phyloP scores from a whole-genome alignment of 306 rosid species.

The Senna siamea region DNA sequence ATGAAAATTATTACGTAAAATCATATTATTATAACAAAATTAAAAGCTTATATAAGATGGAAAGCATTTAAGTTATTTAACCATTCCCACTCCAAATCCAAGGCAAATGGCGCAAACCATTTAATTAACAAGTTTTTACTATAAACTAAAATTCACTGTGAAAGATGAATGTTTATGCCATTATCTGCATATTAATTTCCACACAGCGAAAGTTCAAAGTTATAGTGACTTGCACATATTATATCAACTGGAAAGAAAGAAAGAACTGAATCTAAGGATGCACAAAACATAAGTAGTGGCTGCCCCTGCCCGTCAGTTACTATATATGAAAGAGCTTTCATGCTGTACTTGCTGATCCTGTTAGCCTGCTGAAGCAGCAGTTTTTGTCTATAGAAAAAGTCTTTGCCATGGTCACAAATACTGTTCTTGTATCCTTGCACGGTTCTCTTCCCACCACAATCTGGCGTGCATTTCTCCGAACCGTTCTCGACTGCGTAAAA shows the following conservation, averaged over 20 bases:
- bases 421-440: conserved; percentile 72
- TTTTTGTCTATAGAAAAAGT: background rate
- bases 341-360: conserved; percentile 3
- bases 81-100: background rate
- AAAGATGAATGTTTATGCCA: background rate
- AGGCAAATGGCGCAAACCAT: too few relatives aligned
- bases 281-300: conserved; percentile 27
- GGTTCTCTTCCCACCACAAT: conserved; percentile 82
- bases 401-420: conserved; percentile 47
- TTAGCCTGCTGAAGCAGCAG: conserved; percentile 9
- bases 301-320: conserved; percentile 13
- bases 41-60: background rate
- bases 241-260: conserved; percentile 21
- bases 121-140: background rate
- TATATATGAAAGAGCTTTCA: conserved; percentile 34
- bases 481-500: conserved; percentile 61
- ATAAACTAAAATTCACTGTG: background rate
- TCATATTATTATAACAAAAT: background rate
- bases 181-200: too few relatives aligned
- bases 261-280: conserved; percentile 23
- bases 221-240: conserved; percentile 11
- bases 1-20: background rate
- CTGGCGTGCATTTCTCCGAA: conserved; percentile 72
- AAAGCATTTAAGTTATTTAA: too few relatives aligned
- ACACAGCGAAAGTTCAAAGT: background rate